Evolutionary conservation across 2,329 filamentous ascomycete species (phyloP).

Genomic region (Sarocladiaceae sp.): DNA sequence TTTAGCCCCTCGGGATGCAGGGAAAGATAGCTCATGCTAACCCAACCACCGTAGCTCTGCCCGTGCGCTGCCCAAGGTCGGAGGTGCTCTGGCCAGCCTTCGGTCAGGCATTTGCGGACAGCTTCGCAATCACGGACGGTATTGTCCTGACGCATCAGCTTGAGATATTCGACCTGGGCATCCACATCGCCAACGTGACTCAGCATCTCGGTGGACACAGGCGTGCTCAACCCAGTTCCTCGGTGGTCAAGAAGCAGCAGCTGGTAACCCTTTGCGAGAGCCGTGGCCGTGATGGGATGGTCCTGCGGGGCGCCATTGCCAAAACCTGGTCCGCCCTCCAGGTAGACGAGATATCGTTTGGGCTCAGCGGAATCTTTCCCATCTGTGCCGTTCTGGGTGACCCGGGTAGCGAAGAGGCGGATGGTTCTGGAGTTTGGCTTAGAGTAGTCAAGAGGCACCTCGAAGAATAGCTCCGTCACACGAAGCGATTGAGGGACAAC

Average conservation of each 20-base stretch:
- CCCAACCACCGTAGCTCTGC: conserved; percentile 91
- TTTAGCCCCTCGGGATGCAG: conserved; percentile 72
- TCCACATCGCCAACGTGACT: conserved; percentile 51
- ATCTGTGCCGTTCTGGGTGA: conserved; percentile 52
- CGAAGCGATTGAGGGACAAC: conserved; percentile 59
- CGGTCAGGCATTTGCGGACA: conserved; percentile 70
- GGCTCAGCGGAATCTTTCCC: conserved; percentile 18
- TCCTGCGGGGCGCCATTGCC: conserved; percentile 73
- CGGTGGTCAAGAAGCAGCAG: conserved; percentile 85
- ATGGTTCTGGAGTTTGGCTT: conserved; percentile 58
- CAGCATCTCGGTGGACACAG: conserved; percentile 71
- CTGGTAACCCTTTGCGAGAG: conserved; percentile 79
- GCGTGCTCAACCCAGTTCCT: conserved; percentile 80
- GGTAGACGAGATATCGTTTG: conserved; percentile 63
- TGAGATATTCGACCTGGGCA: conserved; percentile 76
- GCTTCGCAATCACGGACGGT: conserved; percentile 89
- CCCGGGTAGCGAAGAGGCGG: conserved; percentile 73
- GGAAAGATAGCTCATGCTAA: conserved; percentile 77
- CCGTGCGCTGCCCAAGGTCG: conserved; percentile 83
- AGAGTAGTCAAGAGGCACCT: conserved; percentile 76
- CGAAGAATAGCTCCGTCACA: conserved; percentile 80
- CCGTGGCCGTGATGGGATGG: conserved; percentile 62
- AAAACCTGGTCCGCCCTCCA: conserved; percentile 84
- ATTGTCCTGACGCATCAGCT: conserved; percentile 81
- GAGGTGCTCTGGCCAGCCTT: conserved; percentile 62